phyloP scores from a whole-genome alignment of 768 basidiomycete species.

The Russula virescens region DNA sequence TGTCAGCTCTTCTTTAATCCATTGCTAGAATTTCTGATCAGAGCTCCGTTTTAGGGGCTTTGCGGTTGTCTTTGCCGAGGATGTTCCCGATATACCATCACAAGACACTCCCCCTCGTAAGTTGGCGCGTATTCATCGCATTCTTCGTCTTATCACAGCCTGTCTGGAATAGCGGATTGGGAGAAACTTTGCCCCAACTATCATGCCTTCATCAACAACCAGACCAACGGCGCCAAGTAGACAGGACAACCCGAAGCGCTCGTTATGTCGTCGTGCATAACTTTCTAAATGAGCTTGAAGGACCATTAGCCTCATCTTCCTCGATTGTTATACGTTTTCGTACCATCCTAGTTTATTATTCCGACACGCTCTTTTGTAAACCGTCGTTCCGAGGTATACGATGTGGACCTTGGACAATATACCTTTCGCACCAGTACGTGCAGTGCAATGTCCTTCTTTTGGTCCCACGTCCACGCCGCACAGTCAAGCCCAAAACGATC shows the following conservation, averaged over 20 bases:
- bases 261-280: background rate
- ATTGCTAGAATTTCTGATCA: constrained; percentile 2
- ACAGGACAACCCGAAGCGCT: constrained; percentile 14
- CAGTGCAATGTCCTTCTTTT: too few relatives aligned
- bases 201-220: background rate
- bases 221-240: background rate
- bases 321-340: too few relatives aligned
- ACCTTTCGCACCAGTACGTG: background rate
- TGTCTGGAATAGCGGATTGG: background rate
- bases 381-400: background rate
- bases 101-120: background rate
- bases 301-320: too few relatives aligned
- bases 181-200: background rate
- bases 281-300: too few relatives aligned
- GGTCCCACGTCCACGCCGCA: too few relatives aligned
- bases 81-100: background rate
- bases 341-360: too few relatives aligned
- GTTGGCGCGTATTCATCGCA: too few relatives aligned
- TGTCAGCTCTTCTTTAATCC: constrained; percentile 48
- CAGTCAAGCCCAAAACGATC: too few relatives aligned
- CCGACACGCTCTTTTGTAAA: background rate
- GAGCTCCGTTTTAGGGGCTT: background rate
- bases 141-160: background rate
- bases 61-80: constrained; percentile 17
- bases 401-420: constrained; percentile 26